phyloP scores from a whole-genome alignment of 352 stramenopile species.

The Globisporangium cylindrosporum region DNA sequence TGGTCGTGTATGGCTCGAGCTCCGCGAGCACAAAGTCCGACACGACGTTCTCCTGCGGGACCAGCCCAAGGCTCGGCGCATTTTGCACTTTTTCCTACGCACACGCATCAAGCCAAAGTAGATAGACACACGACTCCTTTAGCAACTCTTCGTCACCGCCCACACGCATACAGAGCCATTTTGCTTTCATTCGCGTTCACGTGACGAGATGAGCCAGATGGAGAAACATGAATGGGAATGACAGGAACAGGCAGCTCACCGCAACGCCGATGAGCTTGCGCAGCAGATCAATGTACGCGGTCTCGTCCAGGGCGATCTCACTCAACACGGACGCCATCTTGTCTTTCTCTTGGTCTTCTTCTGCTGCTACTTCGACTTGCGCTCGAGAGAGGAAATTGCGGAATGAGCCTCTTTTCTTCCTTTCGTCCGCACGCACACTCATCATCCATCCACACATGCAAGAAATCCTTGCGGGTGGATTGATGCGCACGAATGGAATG shows the following conservation, averaged over 20 bases:
- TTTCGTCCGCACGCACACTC: constrained; percentile 5
- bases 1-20: constrained; percentile 70
- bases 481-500: background rate
- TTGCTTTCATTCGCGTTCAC: background rate
- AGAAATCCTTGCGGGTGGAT: background rate
- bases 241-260: constrained; percentile 34
- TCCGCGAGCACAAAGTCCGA: constrained; percentile 86
- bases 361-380: background rate
- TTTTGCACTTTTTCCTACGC: constrained; percentile 71
- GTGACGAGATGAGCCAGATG: background rate
- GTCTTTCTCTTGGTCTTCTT: background rate
- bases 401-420: background rate
- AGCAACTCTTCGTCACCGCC: background rate
- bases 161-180: background rate
- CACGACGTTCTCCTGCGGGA: constrained; percentile 87
- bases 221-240: background rate
- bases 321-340: constrained; percentile 32
- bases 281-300: constrained; percentile 78
- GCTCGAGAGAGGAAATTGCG: constrained; percentile 4
- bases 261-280: constrained; percentile 82
- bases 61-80: constrained; percentile 51
- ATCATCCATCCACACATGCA: background rate
- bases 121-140: background rate
- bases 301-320: constrained; percentile 60
- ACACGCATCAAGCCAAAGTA: background rate